Conservation (phyloP, 2,329 filamentous ascomycete genomes). For the Fusarium pseudocircinatum region DNA sequence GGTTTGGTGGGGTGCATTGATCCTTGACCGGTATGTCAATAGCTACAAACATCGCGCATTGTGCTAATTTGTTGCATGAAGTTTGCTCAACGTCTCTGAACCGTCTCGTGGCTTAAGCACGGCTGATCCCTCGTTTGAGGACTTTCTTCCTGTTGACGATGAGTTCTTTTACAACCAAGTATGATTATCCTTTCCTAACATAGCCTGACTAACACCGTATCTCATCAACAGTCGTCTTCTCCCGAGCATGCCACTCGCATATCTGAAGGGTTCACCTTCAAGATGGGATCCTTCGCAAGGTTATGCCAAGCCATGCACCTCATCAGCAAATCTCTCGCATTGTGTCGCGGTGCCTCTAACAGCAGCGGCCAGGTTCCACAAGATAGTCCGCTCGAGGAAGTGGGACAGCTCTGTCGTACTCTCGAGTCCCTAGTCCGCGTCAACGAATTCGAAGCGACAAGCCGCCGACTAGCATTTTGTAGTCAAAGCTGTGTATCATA, state of each 20-base stretch:
- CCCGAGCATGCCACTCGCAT: neutral
- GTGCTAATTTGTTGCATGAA: accelerated
- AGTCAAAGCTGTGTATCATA: neutral
- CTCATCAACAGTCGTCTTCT: neutral
- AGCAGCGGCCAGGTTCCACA: accelerated
- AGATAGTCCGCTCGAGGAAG: neutral
- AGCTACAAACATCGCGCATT: neutral
- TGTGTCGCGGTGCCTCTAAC: accelerated
- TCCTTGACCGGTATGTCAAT: neutral
- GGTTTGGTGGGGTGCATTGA: neutral
- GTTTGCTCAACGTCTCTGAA: neutral
- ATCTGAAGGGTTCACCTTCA: neutral
- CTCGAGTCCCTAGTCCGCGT: neutral
- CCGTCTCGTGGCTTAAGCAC: neutral
- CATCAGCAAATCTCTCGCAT: neutral
- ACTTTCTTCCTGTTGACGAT: neutral
- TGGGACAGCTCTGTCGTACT: neutral
- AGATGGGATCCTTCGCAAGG: neutral
- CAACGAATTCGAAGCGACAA: neutral
- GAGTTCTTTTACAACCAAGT: neutral
- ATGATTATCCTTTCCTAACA: neutral
- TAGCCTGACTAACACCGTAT: too few relatives aligned
- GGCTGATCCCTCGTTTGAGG: neutral
- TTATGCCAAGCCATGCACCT: neutral
- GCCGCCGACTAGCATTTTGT: neutral